Base-by-base conservation (phyloP, 2,329 filamentous ascomycete genomes). In the Diplocarpon rosae region DNA sequence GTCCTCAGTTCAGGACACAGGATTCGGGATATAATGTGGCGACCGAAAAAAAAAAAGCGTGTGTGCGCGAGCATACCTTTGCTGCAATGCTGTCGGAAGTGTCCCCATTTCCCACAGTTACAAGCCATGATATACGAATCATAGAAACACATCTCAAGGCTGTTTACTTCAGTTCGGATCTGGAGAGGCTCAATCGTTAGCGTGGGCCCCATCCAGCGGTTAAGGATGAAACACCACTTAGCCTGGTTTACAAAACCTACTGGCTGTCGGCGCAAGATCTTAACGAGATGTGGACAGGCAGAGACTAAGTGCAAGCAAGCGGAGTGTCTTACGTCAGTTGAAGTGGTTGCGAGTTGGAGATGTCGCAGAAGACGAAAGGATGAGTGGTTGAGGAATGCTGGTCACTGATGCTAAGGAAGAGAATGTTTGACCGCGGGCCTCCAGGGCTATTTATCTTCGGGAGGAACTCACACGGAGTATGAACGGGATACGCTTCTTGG, bases 71-170 rank as follows among this genome's bases (percentile, higher is more conserved):
- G n/a, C 30, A 32, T 32, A 32, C 30, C 30, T 66, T 87, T 88
- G 65, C 84, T 82, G 74, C 90, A 96, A 63, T 94, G 89, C 65
- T 89, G 78, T 54, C 85, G 80, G 71, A 95, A 95, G 68, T 83
- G 83, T 54, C 86, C 85, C 89, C 89, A 96, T 66, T 88, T 87
- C 82, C 84, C 95, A 73, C 87, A 90, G 60, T 85, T 84, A 69
- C 90, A 96, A 46, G 66, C 66, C 75, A 85, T 95, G 57, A 78
- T 76, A 64, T 83, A 87, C 67, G 90, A 84, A 60, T 95, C 88
- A 72, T 89, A 96, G 73, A 92, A 95, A 71, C 90, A 95, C 90
- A 96, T 95, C 56, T 62, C 72, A 68, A n/a, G 57, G 59, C 20
- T 24, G 20, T 3, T 24, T 24, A 24, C 7, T 24, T 24, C 20